A percentile compares a stretch with the other conserved stretches of the same genome.
Conservation (phyloP, 352 stramenopile species). For the Chrysophaeum taylorii region DNA sequence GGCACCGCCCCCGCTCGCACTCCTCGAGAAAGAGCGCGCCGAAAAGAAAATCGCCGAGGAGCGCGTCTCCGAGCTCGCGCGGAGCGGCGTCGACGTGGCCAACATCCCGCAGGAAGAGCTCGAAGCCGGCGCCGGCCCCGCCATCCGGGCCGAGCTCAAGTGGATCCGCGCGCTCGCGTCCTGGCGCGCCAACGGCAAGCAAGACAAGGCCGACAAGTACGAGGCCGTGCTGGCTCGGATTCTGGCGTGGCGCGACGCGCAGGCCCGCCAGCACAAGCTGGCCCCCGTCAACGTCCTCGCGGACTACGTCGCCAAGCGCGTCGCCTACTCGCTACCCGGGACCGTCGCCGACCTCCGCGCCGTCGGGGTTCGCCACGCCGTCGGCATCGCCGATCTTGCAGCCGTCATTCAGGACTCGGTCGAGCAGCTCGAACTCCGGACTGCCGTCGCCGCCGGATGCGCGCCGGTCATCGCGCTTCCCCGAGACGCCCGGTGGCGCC, state of each 20-base stretch:
- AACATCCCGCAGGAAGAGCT: slow-evolving; percentile 43
- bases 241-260: slow-evolving; percentile 39
- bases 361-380: not conserved
- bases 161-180: slow-evolving; percentile 39
- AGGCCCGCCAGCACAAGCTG: slow-evolving; percentile 35
- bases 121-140: slow-evolving; percentile 38
- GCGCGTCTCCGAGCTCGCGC: slow-evolving; percentile 31
- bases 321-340: not conserved
- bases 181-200: slow-evolving; percentile 38
- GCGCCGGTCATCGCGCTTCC: not conserved
- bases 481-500: slow-evolving; percentile 26
- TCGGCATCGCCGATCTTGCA: not conserved
- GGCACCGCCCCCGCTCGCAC: not conserved
- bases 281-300: slow-evolving; percentile 41
- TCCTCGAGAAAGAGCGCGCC: slow-evolving; percentile 11
- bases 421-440: not conserved
- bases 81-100: slow-evolving; percentile 35
- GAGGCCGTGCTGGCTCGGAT: slow-evolving; percentile 42
- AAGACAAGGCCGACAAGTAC: slow-evolving; percentile 32
- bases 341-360: not conserved
- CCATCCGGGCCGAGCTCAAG: slow-evolving; percentile 15
- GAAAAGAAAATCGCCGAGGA: slow-evolving; percentile 35
- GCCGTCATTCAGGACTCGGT: not conserved
- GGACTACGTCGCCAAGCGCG: slow-evolving; percentile 36
- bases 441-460: not conserved